Percentiles rank a stretch among this genome's conserved stretches.
Conservation (phyloP, 805 yeast genomes). For the Priceomyces haplophilus region DNA sequence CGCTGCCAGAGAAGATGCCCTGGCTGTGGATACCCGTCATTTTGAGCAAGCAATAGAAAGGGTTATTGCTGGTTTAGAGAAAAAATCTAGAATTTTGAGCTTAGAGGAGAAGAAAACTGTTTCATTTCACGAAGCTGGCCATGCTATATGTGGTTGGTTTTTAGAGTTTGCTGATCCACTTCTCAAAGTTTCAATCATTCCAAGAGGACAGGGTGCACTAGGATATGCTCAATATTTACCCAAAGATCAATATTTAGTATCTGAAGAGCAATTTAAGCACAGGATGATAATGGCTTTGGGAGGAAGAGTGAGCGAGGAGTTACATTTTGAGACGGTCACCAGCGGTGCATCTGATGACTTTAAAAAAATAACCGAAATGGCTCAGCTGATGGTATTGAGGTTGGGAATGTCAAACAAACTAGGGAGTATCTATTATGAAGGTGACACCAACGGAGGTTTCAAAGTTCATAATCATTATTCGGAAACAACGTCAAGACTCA, state of each 20-base stretch:
- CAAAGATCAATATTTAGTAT: constrained; percentile 76
- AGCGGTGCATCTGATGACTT: constrained; percentile 93
- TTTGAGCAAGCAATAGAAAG: constrained; percentile 93
- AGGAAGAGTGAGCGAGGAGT: constrained; percentile 88
- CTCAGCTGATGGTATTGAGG: constrained; percentile 82
- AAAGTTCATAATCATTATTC: constrained; percentile 62
- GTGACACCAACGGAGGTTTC: constrained; percentile 49
- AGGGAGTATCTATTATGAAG: constrained; percentile 62
- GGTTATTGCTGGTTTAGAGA: constrained; percentile 91
- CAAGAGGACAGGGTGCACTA: constrained; percentile 90
- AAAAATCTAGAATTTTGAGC: constrained; percentile 73
- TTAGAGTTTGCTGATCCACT: constrained; percentile 85
- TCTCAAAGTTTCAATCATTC: constrained; percentile 89
- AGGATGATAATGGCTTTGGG: constrained; percentile 94
- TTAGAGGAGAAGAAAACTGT: constrained; percentile 81
- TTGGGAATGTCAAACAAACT: constrained; percentile 84
- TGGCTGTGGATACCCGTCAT: constrained; percentile 60
- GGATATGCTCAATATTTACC: constrained; percentile 97
- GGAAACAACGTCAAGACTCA: constrained; percentile 63
- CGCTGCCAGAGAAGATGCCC: constrained; percentile 78
- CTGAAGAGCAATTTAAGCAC: constrained; percentile 72
- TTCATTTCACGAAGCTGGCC: constrained; percentile 96
- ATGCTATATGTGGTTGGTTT: constrained; percentile 94
- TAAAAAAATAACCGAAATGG: constrained; percentile 86
- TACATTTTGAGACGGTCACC: constrained; percentile 83